Conservation (phyloP, 1,284 basidiomycete genomes). For the Tylopilus sp. region DNA sequence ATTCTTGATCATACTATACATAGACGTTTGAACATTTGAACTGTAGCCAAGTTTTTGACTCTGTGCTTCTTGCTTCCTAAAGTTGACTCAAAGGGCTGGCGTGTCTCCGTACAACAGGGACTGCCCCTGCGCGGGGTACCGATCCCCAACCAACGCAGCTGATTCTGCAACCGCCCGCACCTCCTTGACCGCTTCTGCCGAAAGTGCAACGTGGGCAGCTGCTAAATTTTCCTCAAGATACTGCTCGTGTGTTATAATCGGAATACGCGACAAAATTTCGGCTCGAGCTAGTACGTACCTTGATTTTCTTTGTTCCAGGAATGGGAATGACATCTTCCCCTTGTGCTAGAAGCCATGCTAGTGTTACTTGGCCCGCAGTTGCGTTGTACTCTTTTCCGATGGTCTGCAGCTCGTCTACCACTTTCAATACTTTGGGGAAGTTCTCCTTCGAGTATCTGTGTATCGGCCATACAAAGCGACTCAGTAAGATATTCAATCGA, state of each 20-base stretch:
- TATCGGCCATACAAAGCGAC: neutral
- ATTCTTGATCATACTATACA: too few species aligned
- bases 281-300: slow-evolving; percentile 22
- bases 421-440: slow-evolving; percentile 54
- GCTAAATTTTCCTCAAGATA: slow-evolving; percentile 55
- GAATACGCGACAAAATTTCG: neutral
- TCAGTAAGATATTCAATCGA: neutral
- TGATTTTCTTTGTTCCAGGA: slow-evolving; percentile 43
- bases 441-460: slow-evolving; percentile 47
- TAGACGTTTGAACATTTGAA: too few species aligned
- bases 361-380: slow-evolving; percentile 56
- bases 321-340: slow-evolving; percentile 51
- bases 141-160: slow-evolving; percentile 32
- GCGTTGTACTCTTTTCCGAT: slow-evolving; percentile 46
- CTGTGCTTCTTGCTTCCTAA: neutral
- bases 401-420: slow-evolving; percentile 48
- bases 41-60: too few species aligned
- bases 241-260: slow-evolving; percentile 26
- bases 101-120: slow-evolving; percentile 29
- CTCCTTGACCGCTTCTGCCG: slow-evolving; percentile 44
- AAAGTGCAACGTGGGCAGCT: slow-evolving; percentile 44
- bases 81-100: slow-evolving; percentile 7
- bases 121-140: slow-evolving; percentile 24
- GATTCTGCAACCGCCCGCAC: slow-evolving; percentile 45
- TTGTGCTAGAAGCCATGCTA: slow-evolving; percentile 59